Base-by-base conservation (phyloP, 2,329 filamentous ascomycete species). In the Pseudogymnoascus sp. region DNA sequence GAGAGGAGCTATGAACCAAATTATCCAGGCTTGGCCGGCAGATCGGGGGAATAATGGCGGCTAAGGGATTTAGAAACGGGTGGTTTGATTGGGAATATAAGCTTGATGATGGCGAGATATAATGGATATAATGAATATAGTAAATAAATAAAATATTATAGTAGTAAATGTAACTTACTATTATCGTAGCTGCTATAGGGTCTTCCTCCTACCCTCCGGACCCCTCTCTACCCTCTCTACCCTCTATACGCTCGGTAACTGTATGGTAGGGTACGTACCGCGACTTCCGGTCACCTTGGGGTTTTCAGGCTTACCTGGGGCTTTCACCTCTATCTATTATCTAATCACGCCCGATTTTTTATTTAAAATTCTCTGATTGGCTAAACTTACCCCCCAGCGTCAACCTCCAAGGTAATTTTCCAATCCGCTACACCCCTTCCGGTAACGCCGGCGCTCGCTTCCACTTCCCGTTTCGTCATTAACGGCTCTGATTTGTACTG, bases 321-420 rank as follows among this genome's bases (percentile, higher is more conserved):
- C 50, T 31, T 43, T 43, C 19, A 19, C 6, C 8, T 56, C 26
- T 35, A 59, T 59, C 28, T 26, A 59, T 59, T 33, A 59, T 59
- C 31, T 59, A 59, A 59, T 33, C 53, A 59, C 22, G 31, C 53
- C 35, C 53, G 16, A 38, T n/a, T 19, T 59, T 26, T 37, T 38
- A 59, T 59, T 59, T 33, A 38, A 28, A 28, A 28, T n/a, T 28
- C 43, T 50, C 43, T 50, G 43, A 50, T 50, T 50, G 43, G 43
- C 7, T 4, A 14, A 6, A 4, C 6, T 12, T 4, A n/a, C 43
- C 24, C 53, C 35, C 53, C 53, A 59, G 28, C 31, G 53, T 24
- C 28, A 59, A 35, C 53, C 53, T 59, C 28, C 53, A 59, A 59
- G 53, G 53, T 59, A 35, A 38, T 38, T 38, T 33, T 38, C 53